Base-by-base conservation (phyloP, 106 monocot species). In the Platanthera guangdongensis region DNA sequence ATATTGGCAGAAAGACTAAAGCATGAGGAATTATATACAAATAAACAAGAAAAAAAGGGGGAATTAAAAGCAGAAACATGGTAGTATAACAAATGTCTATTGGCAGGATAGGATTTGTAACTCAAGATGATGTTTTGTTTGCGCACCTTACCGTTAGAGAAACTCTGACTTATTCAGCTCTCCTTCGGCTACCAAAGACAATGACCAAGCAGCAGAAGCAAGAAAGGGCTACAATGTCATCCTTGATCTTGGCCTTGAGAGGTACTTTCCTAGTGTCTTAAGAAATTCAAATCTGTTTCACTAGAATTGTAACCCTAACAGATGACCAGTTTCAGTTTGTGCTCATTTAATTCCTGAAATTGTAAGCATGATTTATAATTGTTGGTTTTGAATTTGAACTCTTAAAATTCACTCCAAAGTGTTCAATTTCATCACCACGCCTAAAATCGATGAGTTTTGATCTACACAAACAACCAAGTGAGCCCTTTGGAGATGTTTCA, bases 91-190 rank as follows among this genome's bases (percentile, higher is more conserved):
- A 16, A 7, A 71, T 48, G 14, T 71, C 8, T 60, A 47, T 68
- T 84, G 46, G 57, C 94, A 94, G 94, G 86, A 89, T 91, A 76
- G 94, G 94, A 46, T 91, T 94, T 19, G 89, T 89, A 73, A 87
- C 88, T 64, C 91, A 94, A 73, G 91, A 94, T 62, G 91, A 94
- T 73, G 87, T 91, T 83, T 78, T 91, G 28, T 91, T 89, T 79
- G 82, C 87, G 10, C 91, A 91, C 81, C 88, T 94, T 72, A 94
- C 89, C 12, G 91, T 94, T 45, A 91, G 80, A 73, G 89, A 94
- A 67, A 94, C 91, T 78, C 79, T 94, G 73, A 89, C 85, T 39
- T 94, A 94, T 78, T 83, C 91, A 68, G 94, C 94, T 78, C 91
- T 89, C 19, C 94, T 94, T 78, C 83, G 88, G 52, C 86, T 91